Evolutionary conservation across 257 asterid genomes (phyloP).

Genomic region (Linderniella brevidens): DNA sequence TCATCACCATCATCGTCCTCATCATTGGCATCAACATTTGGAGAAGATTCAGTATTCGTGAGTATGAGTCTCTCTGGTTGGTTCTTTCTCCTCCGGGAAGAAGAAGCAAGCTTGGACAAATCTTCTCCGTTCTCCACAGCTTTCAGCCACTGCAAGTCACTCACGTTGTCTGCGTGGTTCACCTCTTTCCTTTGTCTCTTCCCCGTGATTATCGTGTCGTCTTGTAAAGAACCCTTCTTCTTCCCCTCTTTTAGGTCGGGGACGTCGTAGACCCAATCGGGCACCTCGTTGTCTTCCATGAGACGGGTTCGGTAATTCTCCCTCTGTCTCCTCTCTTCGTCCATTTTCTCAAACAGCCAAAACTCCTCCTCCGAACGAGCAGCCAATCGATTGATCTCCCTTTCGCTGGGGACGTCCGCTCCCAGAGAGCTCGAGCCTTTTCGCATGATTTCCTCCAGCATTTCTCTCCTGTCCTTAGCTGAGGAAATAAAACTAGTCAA

Average conservation of each 20-base stretch:
- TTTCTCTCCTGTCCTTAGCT: constrained; percentile 59
- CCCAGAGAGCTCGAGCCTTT: constrained; percentile 83
- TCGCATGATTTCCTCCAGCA: constrained; percentile 95
- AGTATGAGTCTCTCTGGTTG: constrained; percentile 9
- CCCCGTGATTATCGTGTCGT: constrained; percentile 48
- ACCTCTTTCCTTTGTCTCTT: constrained; percentile 81
- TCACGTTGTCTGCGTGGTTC: constrained; percentile 46
- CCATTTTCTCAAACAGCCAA: constrained; percentile 95
- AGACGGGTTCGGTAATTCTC: constrained; percentile 84
- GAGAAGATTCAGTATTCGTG: constrained; percentile 8
- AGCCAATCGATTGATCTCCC: constrained; percentile 93
- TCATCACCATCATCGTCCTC: too few species aligned
- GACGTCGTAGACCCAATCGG: constrained; percentile 73
- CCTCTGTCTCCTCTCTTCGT: constrained; percentile 72
- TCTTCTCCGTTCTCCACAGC: constrained; percentile 61
- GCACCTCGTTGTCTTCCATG: constrained; percentile 91
- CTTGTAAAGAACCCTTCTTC: constrained; percentile 39
- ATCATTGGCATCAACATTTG: not conserved
- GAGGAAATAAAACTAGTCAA: too few species aligned
- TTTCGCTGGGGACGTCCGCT: constrained; percentile 88
- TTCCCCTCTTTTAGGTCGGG: constrained; percentile 35
- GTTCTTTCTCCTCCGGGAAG: constrained; percentile 32
- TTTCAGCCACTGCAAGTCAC: constrained; percentile 53
- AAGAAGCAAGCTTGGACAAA: constrained; percentile 21
- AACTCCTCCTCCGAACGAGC: constrained; percentile 92